Evolutionary conservation across 1,284 basidiomycete genomes (phyloP).

Genomic region (Golubevia pallescens): DNA sequence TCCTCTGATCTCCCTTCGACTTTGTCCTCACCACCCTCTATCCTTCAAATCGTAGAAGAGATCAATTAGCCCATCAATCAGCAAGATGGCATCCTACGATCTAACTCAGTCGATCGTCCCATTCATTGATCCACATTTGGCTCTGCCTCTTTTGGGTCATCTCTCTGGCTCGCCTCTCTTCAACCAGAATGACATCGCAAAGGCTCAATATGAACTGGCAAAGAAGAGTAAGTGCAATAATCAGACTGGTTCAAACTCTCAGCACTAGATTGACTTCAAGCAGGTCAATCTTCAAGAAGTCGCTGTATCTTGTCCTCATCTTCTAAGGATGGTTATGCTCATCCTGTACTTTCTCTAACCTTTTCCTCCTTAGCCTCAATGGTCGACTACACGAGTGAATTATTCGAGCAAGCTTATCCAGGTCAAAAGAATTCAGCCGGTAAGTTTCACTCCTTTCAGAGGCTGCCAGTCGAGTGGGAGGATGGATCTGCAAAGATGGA

Average conservation of each 20-base stretch:
- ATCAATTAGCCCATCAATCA: no score
- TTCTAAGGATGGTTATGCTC: conserved; percentile 7
- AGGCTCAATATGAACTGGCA: conserved; percentile 93
- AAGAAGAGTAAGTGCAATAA: conserved; percentile 95
- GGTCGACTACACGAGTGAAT: conserved; percentile 69
- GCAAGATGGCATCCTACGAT: conserved; percentile 61
- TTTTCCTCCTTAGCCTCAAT: conserved; percentile 30
- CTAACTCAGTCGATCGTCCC: conserved; percentile 55
- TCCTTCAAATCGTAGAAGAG: no score
- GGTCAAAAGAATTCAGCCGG: conserved; percentile 74
- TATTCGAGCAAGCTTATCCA: conserved; percentile 79
- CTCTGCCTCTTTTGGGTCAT: conserved; percentile 55
- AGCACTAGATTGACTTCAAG: neutral
- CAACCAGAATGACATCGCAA: conserved; percentile 75
- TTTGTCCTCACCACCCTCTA: no score
- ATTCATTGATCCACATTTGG: conserved; percentile 59
- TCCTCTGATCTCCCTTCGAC: no score
- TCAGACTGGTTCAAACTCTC: no score
- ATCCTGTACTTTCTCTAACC: neutral
- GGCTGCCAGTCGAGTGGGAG: neutral
- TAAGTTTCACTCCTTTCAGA: conserved; percentile 58
- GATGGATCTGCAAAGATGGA: conserved; percentile 4
- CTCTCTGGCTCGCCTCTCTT: conserved; percentile 71
- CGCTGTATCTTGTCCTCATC: conserved; percentile 27
- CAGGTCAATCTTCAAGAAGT: conserved; percentile 33